Evolutionary conservation across 202 grass and related monocot species (phyloP), one percentile per base, ranked within the genome.

Genomic region (Panicum virgatum): DNA sequence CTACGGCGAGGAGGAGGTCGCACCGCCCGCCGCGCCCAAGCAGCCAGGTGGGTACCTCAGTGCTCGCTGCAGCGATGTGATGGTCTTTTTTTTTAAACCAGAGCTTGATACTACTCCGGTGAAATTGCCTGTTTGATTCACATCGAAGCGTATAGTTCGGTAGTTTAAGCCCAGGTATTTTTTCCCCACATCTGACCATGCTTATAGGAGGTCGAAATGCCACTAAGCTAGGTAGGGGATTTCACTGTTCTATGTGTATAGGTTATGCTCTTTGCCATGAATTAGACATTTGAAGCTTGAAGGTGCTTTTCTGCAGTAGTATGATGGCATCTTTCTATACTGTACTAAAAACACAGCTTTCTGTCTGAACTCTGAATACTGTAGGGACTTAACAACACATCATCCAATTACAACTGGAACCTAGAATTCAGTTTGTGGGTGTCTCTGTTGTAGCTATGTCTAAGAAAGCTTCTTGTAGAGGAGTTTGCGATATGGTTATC

Each of bases 1-100:
- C 81, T 93, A 91, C 64, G 93, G 90, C 32, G 93, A 93, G 88
- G 78, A 91, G 62, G 88, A 93, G 4, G 84, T 59, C 23, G 25
- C 34, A 12, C 18, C 32, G 5, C 53, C 82, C 19, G 48, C 77
- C n/a, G 37, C 59, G 36, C 25, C 76, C 78, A 44, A 37, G 13
- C 39, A 34, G 10, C 57, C 32, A 78, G 83, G 87, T 89, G 46
- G 27, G 82, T 45, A 13, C 52, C 20, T 68, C 50, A 27, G 14
- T n/a, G 69, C 26, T 63, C 46, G 14, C 54, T 4, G 45, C 62
- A 20, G 45, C 62, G 62, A n/a, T 52, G 1, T 77, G 38, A 40
- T 37, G 19, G 25, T 34, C 8, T 52, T 56, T 18, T 19, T 9
- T 43, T 12, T 23, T 23, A 2, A 37, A 22, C 5, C 34, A 16